Base-by-base conservation (phyloP, 1,284 basidiomycete genomes). In the Cutaneotrichosporon arboriforme region DNA sequence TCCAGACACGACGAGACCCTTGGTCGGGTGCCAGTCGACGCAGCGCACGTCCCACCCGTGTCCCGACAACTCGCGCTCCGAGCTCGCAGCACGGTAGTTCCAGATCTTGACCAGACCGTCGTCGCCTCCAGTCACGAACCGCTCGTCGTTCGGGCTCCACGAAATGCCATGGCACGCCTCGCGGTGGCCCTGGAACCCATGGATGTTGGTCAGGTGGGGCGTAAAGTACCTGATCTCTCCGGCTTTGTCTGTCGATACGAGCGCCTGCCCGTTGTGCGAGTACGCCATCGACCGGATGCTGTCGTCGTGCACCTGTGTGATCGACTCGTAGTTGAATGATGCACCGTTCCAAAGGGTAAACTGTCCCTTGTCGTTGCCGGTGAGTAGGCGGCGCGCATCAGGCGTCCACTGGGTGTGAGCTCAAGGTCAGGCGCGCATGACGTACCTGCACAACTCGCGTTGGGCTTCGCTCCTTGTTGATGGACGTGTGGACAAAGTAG, bases 31-130 rank as follows among this genome's bases (percentile, higher is more conserved):
- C 94, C 94, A 98, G 77, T 97, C 88, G 2, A 97, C 90, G 64
- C 92, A 97, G 70, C 94, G 90, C 23, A 97, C 94, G 67, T 98
- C 94, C 93, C 94, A 98, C 2, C 93, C 93, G 68, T 98, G 94
- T 9, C 92, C 90, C 84, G 66, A 35, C 58, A 97, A 77, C 7
- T 85, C 84, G 54, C 86, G 84, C 75, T 97, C 94, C 55, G 92
- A 88, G 47, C 85, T 81, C 56, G 88, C 89, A 64, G 90, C 87
- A 62, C 94, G 87, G 71, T 97, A 98, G 20, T 84, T 85, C 94
- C 94, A 98, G 61, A 98, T 86, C 67, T 92, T 84, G 59, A 98
- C 84, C 50, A 87, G 87, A 1, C 89, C 87, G 73, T 98, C 96
- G 68, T 98, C 94, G 57, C 90, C 92, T 3, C 90, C 90, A 1